Evolutionary conservation across 2,329 filamentous ascomycete genomes (phyloP).

Genomic region (Neoscytalidium dimidiatum): DNA sequence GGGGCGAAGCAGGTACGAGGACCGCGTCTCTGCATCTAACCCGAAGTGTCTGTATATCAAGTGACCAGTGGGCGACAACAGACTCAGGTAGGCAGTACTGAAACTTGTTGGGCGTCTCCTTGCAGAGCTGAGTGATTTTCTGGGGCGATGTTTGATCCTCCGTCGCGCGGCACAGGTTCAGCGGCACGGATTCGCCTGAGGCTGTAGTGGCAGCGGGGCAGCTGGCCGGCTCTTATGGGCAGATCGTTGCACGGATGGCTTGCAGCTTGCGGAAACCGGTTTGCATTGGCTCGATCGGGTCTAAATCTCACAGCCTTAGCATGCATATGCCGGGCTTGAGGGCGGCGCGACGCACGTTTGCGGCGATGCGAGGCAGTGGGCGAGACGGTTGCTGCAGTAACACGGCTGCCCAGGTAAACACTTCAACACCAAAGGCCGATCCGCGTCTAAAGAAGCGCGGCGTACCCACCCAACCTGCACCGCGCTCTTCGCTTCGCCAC

Average conservation of each 20-base stretch:
- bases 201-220: not conserved
- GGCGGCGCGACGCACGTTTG: not conserved
- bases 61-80: not conserved
- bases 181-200: not conserved
- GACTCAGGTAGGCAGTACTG: not conserved
- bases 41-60: too few species aligned
- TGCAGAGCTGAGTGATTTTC: constrained; percentile 12
- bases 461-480: constrained; percentile 4
- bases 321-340: not conserved
- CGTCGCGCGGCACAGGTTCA: not conserved
- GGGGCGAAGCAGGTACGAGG: too few species aligned
- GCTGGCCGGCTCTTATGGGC: not conserved
- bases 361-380: not conserved
- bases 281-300: constrained; percentile 12
- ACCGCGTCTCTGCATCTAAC: too few species aligned
- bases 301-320: constrained; percentile 1
- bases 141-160: constrained; percentile 6
- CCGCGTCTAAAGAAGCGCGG: constrained; percentile 16
- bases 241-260: constrained; percentile 16
- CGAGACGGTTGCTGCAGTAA: constrained; percentile 12
- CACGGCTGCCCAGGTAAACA: constrained; percentile 4
- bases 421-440: constrained; percentile 11
- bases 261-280: constrained; percentile 10
- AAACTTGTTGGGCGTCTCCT: not conserved
- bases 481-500: not conserved